Base-by-base conservation (phyloP, 352 stramenopile species). In the Phytophthora podocarpi region DNA sequence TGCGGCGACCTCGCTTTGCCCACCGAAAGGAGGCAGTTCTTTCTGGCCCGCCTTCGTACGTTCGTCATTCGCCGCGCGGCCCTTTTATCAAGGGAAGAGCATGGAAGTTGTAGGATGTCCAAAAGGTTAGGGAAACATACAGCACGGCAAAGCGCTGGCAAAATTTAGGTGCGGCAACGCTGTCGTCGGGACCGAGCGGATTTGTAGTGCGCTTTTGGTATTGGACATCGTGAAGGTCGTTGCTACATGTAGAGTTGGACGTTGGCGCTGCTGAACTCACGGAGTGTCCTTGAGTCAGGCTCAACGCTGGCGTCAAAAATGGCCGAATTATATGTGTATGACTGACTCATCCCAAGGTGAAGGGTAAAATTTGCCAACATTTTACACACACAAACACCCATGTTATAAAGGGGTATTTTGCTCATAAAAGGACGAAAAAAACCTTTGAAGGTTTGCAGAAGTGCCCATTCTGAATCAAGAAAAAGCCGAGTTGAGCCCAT, bases 1-100 rank as follows among this genome's bases (percentile, higher is more conserved):
- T 62, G 55, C 16, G 55, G 18, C 37, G 28, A 13, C 28, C 11
- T 40, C 20, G 9, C 35, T n/a, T n/a, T n/a, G n/a, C 42, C 10
- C 62, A 70, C 62, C 62, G 62, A 70, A 60, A 66, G 28, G 24
- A 54, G 50, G 34, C 50, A 53, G 20, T 18, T n/a, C n/a, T n/a
- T n/a, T n/a, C n/a, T n/a, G n/a, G n/a, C n/a, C n/a, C n/a, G n/a
- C n/a, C 32, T 54, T 45, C 46, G 60, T 50, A 9, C 34, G 55
- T 70, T 70, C 47, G 62, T 70, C 46, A 61, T 47, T 27, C 1
- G 18, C n/a, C n/a, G 5, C 18, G 18, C 41, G 61, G 39, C 45
- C 20, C 39, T 69, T 69, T 64, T 69, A 40, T 51, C 52, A 28
- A 41, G 24, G n/a, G n/a, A n/a, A n/a, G n/a, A n/a, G n/a, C n/a